Evolutionary conservation across 805 yeast genomes (phyloP), one percentile per base, ranked within the genome.

Genomic region (Kurtzmaniella fragi): DNA sequence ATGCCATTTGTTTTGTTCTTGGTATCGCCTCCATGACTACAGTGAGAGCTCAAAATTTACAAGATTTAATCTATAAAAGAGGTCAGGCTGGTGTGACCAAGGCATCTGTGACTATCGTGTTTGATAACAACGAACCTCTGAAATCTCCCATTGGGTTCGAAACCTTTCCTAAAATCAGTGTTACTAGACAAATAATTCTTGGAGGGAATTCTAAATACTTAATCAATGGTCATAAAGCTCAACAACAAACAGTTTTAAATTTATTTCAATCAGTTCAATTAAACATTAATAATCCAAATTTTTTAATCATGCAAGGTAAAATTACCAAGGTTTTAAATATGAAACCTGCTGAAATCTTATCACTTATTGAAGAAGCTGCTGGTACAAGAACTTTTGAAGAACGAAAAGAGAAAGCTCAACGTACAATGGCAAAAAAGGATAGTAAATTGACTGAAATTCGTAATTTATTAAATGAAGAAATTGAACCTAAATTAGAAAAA

Each of bases 81-180:
- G 99, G 99, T 10, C 99, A 93, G 59, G 98, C 99, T 0, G 98
- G 98, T 48, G 91, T 91, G 11, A 90, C 97, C 1, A 90, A 88
- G 57, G 99, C 99, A 1, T 82, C 93, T 53, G 99, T 93, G 1
- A 90, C 98, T 0, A 88, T 93, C 38, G 96, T 93, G 1, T 95
- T 93, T 57, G 95, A 91, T 61, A 95, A 93, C 53, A 53, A 75
- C 10, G 97, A 91, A 49, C 72, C 75, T 40, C 56, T 75, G 2
- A 81, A 77, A 45, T 79, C 91, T 0, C 99, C 99, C 1, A 82
- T 88, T 39, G 96, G 95, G 2, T 90, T 87, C 54, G 90, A 84
- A 48, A 78, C 79, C 33, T 71, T 81, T 37, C 66, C 81, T 11
- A 83, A 84, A 53, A 87, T 93, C 44, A 84, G 93, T 41, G 95